These are phyloP conservation scores for Citrus medica DNA, from an alignment of 345 rosid species.

Conservation along the genomic window DNA sequence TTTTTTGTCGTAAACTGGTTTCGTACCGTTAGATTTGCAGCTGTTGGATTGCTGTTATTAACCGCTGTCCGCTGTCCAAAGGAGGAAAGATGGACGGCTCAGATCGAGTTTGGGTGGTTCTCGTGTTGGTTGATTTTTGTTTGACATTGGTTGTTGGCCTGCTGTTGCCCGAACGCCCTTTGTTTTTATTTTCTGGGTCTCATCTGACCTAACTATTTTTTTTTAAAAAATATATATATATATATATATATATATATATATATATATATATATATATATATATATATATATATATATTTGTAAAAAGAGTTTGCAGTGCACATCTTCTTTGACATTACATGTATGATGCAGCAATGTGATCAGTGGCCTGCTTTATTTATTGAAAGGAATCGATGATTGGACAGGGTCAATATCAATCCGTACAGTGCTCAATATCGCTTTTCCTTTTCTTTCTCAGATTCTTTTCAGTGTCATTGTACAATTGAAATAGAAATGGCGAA, in stretches of 20 bases:
- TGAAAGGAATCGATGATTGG: background rate
- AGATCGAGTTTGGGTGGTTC: conserved; percentile 12
- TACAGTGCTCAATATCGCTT: background rate
- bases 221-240: no score
- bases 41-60: conserved; percentile 37
- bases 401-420: background rate
- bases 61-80: conserved; percentile 41
- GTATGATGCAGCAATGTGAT: no score
- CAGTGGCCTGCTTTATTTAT: background rate
- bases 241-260: no score
- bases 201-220: background rate
- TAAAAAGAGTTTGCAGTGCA: no score
- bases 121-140: conserved; percentile 20
- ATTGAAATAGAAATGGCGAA: no score
- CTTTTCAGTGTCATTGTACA: no score
- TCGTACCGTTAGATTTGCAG: conserved; percentile 33
- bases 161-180: conserved; percentile 3
- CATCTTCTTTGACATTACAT: no score
- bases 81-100: conserved; percentile 22
- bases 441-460: no score
- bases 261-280: no score
- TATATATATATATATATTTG: no score
- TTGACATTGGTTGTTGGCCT: conserved; percentile 26
- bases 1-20: conserved; percentile 14
- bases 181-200: background rate